Evolutionary conservation across 2,329 filamentous ascomycete genomes (phyloP).

Genomic region (Leptoxyphium fumago): DNA sequence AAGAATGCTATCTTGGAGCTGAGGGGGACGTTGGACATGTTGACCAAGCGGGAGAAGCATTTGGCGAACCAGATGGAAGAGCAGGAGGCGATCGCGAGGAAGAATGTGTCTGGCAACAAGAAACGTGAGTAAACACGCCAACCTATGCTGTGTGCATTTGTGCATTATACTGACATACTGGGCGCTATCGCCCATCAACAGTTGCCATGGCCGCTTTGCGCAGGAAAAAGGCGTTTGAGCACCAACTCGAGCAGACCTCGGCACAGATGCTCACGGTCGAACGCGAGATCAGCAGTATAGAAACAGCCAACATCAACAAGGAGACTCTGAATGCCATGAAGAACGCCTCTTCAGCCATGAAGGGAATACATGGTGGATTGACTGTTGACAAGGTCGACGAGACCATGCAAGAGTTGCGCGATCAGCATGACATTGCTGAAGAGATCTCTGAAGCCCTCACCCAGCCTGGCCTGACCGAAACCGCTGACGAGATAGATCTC

Average conservation of each 20-base stretch:
- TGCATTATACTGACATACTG: not conserved
- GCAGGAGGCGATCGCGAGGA: constrained; percentile 75
- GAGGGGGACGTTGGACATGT: constrained; percentile 84
- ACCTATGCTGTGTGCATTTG: not conserved
- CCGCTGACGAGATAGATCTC: constrained; percentile 74
- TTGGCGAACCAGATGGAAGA: constrained; percentile 85
- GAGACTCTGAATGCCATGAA: constrained; percentile 92
- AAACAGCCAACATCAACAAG: constrained; percentile 96
- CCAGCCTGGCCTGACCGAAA: constrained; percentile 48
- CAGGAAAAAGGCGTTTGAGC: constrained; percentile 89
- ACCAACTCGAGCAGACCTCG: constrained; percentile 78
- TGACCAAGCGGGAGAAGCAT: constrained; percentile 90
- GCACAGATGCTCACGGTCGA: constrained; percentile 86
- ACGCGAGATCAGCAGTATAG: constrained; percentile 90
- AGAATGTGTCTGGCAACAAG: constrained; percentile 81
- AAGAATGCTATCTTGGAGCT: constrained; percentile 92
- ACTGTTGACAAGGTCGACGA: constrained; percentile 90
- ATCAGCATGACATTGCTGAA: constrained; percentile 84
- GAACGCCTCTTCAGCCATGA: constrained; percentile 79
- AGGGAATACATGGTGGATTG: constrained; percentile 76
- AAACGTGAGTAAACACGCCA: constrained; percentile 48
- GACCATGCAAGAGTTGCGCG: constrained; percentile 83
- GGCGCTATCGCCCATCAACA: constrained; percentile 25
- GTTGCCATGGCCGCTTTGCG: constrained; percentile 80
- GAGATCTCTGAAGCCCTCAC: constrained; percentile 84